Conservation (phyloP, 1,284 basidiomycete species). For the Peniophora sp. region DNA sequence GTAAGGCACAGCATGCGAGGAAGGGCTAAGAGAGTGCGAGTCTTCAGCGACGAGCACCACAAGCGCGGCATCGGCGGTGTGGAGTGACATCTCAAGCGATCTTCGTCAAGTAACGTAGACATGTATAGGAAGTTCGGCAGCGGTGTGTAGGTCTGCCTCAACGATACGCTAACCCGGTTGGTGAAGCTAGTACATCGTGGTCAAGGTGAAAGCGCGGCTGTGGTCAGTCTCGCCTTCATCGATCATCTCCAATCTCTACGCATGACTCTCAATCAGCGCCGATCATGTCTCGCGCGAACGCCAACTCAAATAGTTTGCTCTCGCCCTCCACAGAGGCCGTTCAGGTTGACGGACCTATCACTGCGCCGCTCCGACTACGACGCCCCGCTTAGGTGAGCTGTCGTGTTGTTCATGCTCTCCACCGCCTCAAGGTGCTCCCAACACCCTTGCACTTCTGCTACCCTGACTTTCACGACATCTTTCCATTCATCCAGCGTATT, state of each 20-base stretch:
- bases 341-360: constrained; percentile 99
- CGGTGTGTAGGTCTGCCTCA: too few species aligned
- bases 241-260: too few species aligned
- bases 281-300: constrained; percentile 94
- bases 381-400: constrained; percentile 91
- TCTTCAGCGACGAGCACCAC: constrained; percentile 15
- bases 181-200: too few species aligned
- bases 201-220: too few species aligned
- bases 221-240: too few species aligned
- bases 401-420: constrained; percentile 94
- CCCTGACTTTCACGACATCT: constrained; percentile 96
- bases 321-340: constrained; percentile 97
- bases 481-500: constrained; percentile 94
- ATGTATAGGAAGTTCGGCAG: too few species aligned
- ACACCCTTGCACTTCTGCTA: constrained; percentile 99
- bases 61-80: constrained; percentile 6
- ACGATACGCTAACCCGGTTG: too few species aligned
- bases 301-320: constrained; percentile 97
- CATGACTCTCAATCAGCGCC: too few species aligned
- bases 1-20: constrained; percentile 21
- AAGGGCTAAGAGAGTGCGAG: constrained; percentile 4
- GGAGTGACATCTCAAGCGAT: constrained; percentile 1
- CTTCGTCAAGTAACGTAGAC: too few species aligned
- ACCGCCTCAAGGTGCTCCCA: constrained; percentile 88
- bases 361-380: constrained; percentile 94